Base-by-base conservation (phyloP, 1,139 yeast genomes). In the Hanseniaspora uvarum region DNA sequence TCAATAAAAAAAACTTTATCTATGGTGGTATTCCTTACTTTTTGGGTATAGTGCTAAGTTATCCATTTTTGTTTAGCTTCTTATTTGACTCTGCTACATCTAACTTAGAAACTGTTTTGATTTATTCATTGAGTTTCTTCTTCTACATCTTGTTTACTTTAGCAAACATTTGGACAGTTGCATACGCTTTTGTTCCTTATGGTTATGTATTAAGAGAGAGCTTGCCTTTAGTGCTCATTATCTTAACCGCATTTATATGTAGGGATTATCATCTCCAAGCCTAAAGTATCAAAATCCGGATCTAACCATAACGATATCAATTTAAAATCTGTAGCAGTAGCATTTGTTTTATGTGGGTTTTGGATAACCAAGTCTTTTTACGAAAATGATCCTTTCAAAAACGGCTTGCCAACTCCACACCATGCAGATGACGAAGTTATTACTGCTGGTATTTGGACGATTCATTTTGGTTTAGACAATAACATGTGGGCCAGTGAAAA, bases 401-500 rank as follows among this genome's bases (percentile, higher is more conserved):
- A 59, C 30, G 65, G 69, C 11, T 75, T 75, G 16, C 86, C 86
- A 46, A 68, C 69, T 56, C 97, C 97, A 24, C 82, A 80, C 64
- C 92, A 89, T 63, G 81, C 84, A 24, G 82, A 82, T 12, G 78
- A 88, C 11, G 77, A 80, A 62, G 68, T 87, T 3, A 79, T 92
- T 63, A 88, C 95, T 2, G 89, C 96, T 0, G 98, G 96, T 64
- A 89, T 92, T 59, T 92, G 98, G 98, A 92, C 98, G 38, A 83
- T 92, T 59, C 98, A 92, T 70, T 92, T 92, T 65, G 98, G 96
- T 21, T 75, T 92, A 55, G 98, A 92, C 67, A 92, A 92, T 66
- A 96, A 89, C 66, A 85, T 92, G 94, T 92, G 98, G 98, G 94
- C 95, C 0, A 81, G 92, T 60, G 97, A 92, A 70, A 81, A 79